Evolutionary conservation across 345 rosid genomes (phyloP).

Genomic region (Alliaria petiolata): DNA sequence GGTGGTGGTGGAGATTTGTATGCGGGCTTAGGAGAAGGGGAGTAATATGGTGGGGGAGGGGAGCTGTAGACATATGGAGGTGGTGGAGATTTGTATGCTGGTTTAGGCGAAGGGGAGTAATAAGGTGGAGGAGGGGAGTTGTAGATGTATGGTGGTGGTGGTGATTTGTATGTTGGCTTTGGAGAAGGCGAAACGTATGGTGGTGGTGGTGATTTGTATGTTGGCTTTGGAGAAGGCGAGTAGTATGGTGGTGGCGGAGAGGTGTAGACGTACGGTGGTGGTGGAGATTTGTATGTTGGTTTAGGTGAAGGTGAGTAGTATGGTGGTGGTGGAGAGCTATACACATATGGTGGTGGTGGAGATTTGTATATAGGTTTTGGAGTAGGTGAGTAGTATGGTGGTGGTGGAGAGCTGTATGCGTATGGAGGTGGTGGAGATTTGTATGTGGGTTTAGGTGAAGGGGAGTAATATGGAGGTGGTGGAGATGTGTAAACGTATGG

Average conservation of each 20-base stretch:
- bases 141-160: neutral
- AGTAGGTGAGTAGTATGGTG: neutral
- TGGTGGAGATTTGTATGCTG: neutral
- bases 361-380: neutral
- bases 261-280: neutral
- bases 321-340: neutral
- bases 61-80: neutral
- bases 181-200: neutral
- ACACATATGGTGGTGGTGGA: neutral
- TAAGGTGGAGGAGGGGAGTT: neutral
- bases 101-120: neutral
- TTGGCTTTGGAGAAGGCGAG: neutral
- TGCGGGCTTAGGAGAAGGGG: neutral
- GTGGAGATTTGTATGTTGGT: neutral
- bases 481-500: neutral
- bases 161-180: neutral
- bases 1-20: conserved; percentile 6
- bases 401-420: neutral
- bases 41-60: neutral
- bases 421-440: neutral
- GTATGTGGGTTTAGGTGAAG: neutral
- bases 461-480: neutral
- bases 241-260: conserved; percentile 11
- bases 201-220: neutral
- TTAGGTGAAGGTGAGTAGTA: neutral